Percentiles rank a stretch among this genome's conserved stretches.
Conservation (phyloP, 257 asterid species). For the Solanum gracilifrons region DNA sequence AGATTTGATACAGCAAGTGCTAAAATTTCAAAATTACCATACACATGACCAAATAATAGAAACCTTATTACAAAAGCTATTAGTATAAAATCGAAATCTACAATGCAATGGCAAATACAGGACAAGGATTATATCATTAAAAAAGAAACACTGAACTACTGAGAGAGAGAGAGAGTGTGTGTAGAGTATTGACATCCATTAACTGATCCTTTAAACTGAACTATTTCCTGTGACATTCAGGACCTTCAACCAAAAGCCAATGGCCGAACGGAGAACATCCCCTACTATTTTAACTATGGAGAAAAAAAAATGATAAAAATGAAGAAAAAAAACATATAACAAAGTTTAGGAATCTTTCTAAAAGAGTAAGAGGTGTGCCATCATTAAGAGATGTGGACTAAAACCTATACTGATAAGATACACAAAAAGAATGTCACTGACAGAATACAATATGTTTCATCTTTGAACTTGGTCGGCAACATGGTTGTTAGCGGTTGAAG, state of each 20-base stretch:
- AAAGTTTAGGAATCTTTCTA: slow-evolving; percentile 11
- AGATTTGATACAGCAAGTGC: background rate
- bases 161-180: background rate
- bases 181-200: background rate
- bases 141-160: background rate
- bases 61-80: background rate
- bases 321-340: slow-evolving; percentile 1
- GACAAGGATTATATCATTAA: background rate
- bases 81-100: background rate
- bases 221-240: background rate
- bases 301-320: slow-evolving; percentile 4
- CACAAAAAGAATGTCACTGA: slow-evolving; percentile 19
- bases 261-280: background rate
- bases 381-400: slow-evolving; percentile 29
- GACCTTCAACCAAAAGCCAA: background rate
- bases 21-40: background rate
- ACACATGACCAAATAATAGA: background rate
- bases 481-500: slow-evolving; percentile 57
- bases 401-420: slow-evolving; percentile 42
- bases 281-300: background rate
- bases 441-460: slow-evolving; percentile 14
- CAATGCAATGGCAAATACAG: background rate
- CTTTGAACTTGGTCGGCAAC: slow-evolving; percentile 73
- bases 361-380: slow-evolving; percentile 12
- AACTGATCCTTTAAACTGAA: background rate